These are phyloP conservation scores for Aschersonia sp. DNA, from an alignment of 2,329 filamentous ascomycete genomes.

Conservation along the genomic window DNA sequence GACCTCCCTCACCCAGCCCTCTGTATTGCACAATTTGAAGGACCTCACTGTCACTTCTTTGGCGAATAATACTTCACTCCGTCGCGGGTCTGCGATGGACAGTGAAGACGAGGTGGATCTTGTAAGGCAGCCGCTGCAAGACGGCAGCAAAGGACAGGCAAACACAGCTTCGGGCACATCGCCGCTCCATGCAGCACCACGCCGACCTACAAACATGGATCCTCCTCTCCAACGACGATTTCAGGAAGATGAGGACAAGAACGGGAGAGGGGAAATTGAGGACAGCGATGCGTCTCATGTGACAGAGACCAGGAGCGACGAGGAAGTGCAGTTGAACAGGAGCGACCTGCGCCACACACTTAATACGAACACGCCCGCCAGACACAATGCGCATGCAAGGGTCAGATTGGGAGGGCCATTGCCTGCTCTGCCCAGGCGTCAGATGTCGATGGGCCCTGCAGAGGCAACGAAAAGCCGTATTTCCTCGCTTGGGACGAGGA, in stretches of 20 bases:
- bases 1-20: not conserved
- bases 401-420: not conserved
- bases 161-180: not conserved
- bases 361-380: not conserved
- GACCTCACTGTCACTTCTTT: not conserved
- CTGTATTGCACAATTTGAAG: not conserved
- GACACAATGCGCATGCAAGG: not conserved
- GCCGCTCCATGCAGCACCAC: slow-evolving; percentile 2
- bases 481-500: not conserved
- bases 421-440: not conserved
- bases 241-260: too few relatives aligned
- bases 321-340: slow-evolving; percentile 3
- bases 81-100: not conserved
- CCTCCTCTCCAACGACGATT: not conserved
- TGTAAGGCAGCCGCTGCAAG: not conserved
- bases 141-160: not conserved
- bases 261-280: not conserved
- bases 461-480: not conserved
- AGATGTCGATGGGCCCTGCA: not conserved
- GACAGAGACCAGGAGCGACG: slow-evolving; percentile 1
- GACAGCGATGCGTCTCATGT: not conserved
- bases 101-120: slow-evolving; percentile 2
- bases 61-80: not conserved
- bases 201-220: not conserved
- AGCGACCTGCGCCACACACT: not conserved